phyloP scores from a whole-genome alignment of 2,329 filamentous ascomycete species.

The Bertia moriformis region DNA sequence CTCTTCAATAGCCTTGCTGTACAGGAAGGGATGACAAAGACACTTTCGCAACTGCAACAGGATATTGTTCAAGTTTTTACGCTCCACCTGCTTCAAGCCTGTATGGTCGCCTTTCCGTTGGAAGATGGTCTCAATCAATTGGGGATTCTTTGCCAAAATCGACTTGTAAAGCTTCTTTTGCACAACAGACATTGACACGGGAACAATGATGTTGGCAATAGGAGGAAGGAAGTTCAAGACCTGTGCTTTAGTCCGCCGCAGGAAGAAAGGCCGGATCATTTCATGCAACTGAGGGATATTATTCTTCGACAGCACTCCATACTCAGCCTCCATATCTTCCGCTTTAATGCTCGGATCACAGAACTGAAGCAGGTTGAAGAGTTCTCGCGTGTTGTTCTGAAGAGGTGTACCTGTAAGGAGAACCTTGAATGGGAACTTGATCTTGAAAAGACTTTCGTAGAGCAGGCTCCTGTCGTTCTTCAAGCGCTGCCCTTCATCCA shows the following conservation, averaged over 20 bases:
- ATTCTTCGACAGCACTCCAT: slow-evolving; percentile 39
- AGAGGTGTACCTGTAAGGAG: slow-evolving; percentile 83
- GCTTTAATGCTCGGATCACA: slow-evolving; percentile 62
- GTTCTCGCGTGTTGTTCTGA: slow-evolving; percentile 86
- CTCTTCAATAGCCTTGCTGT: slow-evolving; percentile 82
- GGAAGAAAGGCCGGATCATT: slow-evolving; percentile 60
- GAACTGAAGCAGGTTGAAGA: slow-evolving; percentile 96
- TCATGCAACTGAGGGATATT: slow-evolving; percentile 71
- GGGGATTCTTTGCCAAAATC: slow-evolving; percentile 78
- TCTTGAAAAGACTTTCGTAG: slow-evolving; percentile 57
- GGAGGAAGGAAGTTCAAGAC: slow-evolving; percentile 84
- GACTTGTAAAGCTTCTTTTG: slow-evolving; percentile 92
- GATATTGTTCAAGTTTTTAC: slow-evolving; percentile 80
- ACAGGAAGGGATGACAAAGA: slow-evolving; percentile 90
- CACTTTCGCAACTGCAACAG: slow-evolving; percentile 90
- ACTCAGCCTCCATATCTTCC: slow-evolving; percentile 59
- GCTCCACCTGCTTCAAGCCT: slow-evolving; percentile 54
- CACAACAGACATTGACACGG: slow-evolving; percentile 84
- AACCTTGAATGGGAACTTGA: slow-evolving; percentile 71
- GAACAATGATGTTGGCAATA: slow-evolving; percentile 87
- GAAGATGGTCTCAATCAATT: slow-evolving; percentile 79
- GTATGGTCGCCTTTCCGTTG: slow-evolving; percentile 28
- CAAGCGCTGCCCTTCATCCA: slow-evolving; percentile 87
- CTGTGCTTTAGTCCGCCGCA: slow-evolving; percentile 71
- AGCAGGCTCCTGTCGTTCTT: slow-evolving; percentile 83